Evolutionary conservation across 257 asterid species (phyloP).

Genomic region (Solanum chmielewskii): DNA sequence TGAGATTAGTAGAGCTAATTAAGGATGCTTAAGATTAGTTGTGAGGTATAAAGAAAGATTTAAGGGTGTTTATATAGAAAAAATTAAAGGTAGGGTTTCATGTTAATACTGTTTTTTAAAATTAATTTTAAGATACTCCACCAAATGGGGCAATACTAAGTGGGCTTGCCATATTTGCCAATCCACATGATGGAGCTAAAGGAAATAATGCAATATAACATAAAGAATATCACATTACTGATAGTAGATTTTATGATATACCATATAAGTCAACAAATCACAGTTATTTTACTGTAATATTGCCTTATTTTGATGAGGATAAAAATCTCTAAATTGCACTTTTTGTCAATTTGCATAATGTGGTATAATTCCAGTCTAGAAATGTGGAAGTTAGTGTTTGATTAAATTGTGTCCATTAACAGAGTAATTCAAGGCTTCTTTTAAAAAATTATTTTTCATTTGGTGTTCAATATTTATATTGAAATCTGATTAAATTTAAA

Average conservation of each 20-base stretch:
- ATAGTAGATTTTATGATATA: not conserved
- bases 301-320: not conserved
- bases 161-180: not conserved
- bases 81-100: not conserved
- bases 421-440: not conserved
- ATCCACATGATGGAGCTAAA: not conserved
- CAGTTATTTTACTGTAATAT: not conserved
- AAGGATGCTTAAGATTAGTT: not conserved
- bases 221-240: not conserved
- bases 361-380: not conserved
- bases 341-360: not conserved
- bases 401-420: not conserved
- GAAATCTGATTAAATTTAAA: no score
- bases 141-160: not conserved
- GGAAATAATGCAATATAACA: not conserved
- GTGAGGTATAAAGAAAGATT: not conserved
- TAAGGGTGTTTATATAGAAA: not conserved
- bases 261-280: not conserved
- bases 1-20: not conserved
- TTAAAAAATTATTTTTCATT: accelerated
- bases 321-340: not conserved
- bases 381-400: not conserved
- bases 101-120: not conserved
- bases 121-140: not conserved
- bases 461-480: no score